A percentile compares a stretch with the other conserved stretches of the same genome.
Conservation (phyloP, 2,329 filamentous ascomycete genomes). For the Ploettnerulaceae sp. region DNA sequence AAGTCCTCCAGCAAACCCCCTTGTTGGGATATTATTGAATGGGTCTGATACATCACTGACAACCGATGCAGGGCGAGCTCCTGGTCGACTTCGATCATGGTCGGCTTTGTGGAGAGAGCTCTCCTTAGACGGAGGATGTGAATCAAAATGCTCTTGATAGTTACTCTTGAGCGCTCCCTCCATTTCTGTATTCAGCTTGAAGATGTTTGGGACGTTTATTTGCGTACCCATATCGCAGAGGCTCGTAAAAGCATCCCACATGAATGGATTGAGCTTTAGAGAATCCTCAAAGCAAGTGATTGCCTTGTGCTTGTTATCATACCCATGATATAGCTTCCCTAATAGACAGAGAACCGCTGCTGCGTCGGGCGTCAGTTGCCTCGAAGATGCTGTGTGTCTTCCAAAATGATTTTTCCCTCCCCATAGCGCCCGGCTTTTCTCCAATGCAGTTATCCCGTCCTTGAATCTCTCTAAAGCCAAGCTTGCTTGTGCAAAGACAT, state of each 20-base stretch:
- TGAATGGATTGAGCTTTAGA: slow-evolving; percentile 86
- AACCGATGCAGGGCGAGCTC: slow-evolving; percentile 22
- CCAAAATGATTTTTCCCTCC: slow-evolving; percentile 69
- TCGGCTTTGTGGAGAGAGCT: slow-evolving; percentile 19
- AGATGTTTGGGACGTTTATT: slow-evolving; percentile 79
- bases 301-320: slow-evolving; percentile 78
- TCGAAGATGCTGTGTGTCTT: slow-evolving; percentile 71
- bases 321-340: slow-evolving; percentile 79
- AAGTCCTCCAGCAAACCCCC: slow-evolving; percentile 29
- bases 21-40: slow-evolving; percentile 32
- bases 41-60: slow-evolving; percentile 32
- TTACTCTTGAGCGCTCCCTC: slow-evolving; percentile 41
- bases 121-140: slow-evolving; percentile 26
- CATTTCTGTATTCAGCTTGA: slow-evolving; percentile 67
- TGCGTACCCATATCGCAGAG: slow-evolving; percentile 84
- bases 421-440: slow-evolving; percentile 78
- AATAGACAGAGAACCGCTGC: slow-evolving; percentile 78
- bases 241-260: slow-evolving; percentile 93
- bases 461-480: slow-evolving; percentile 71
- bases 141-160: slow-evolving; percentile 22
- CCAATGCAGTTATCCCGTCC: slow-evolving; percentile 78
- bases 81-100: slow-evolving; percentile 27
- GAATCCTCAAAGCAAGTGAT: slow-evolving; percentile 83
- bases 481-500: slow-evolving; percentile 87
- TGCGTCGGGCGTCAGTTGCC: slow-evolving; percentile 75